Evolutionary conservation across 345 rosid species (phyloP).

Genomic region (Microthlaspi erraticum): DNA sequence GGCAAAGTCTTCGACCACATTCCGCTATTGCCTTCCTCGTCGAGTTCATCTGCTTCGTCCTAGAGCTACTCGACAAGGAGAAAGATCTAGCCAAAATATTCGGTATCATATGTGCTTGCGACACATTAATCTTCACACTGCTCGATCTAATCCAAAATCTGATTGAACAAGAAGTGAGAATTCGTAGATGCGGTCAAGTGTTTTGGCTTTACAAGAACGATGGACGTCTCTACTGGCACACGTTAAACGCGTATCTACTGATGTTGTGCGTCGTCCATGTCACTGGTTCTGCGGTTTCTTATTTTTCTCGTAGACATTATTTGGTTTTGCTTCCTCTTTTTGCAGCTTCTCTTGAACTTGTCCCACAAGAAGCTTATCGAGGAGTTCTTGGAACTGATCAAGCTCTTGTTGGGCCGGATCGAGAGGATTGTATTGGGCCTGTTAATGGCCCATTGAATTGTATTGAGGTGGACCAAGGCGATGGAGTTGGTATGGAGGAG

Average conservation of each 20-base stretch:
- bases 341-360: constrained; percentile 37
- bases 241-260: constrained; percentile 25
- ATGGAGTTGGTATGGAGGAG: neutral
- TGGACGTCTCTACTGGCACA: constrained; percentile 39
- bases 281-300: constrained; percentile 28
- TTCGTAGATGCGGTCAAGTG: constrained; percentile 31
- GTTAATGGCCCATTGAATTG: neutral
- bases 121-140: constrained; percentile 39
- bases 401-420: neutral
- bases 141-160: constrained; percentile 39
- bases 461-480: neutral
- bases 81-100: constrained; percentile 42
- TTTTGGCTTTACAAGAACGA: constrained; percentile 33
- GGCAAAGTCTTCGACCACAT: constrained; percentile 48
- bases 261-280: constrained; percentile 27
- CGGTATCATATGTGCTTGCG: constrained; percentile 39
- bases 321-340: constrained; percentile 40
- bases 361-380: constrained; percentile 31
- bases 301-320: constrained; percentile 19
- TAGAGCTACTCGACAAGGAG: constrained; percentile 41
- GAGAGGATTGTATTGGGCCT: neutral
- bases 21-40: constrained; percentile 42
- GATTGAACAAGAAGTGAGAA: constrained; percentile 24
- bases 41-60: constrained; percentile 44
- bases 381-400: constrained; percentile 12